Conservation (phyloP, 1,284 basidiomycete genomes). For the Cutaneotrichosporon dermatis region DNA sequence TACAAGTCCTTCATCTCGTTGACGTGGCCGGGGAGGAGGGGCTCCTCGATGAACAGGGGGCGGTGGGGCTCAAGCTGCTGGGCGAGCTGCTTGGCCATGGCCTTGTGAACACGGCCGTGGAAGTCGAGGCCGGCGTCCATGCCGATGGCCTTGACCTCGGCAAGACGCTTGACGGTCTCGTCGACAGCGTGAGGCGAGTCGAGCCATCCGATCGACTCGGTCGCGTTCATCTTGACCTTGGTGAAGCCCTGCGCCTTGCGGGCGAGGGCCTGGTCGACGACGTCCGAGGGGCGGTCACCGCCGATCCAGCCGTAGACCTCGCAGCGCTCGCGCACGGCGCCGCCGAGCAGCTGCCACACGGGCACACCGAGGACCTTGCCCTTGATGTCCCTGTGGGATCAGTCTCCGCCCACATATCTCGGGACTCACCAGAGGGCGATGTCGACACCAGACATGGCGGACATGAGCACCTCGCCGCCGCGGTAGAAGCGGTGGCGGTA, state of each 20-base stretch:
- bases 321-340: conserved; percentile 55
- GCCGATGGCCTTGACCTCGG: conserved; percentile 60
- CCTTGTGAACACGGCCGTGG: conserved; percentile 60
- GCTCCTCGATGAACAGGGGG: conserved; percentile 72
- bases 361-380: conserved; percentile 71
- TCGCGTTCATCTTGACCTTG: conserved; percentile 65
- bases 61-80: conserved; percentile 61
- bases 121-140: conserved; percentile 60
- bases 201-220: conserved; percentile 50
- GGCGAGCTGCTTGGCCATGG: conserved; percentile 72
- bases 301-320: conserved; percentile 48
- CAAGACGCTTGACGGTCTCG: conserved; percentile 61
- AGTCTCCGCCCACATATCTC: conserved; percentile 39
- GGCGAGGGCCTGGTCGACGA: conserved; percentile 58
- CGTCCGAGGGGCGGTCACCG: conserved; percentile 64
- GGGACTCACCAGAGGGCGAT: conserved; percentile 53
- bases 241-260: conserved; percentile 69
- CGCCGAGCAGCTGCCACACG: conserved; percentile 68
- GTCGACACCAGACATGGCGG: conserved; percentile 52
- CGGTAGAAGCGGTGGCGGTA: conserved; percentile 67
- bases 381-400: conserved; percentile 60
- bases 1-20: conserved; percentile 52
- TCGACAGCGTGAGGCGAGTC: conserved; percentile 55
- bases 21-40: conserved; percentile 56
- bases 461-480: conserved; percentile 68